Evolutionary conservation across 208 protist species (phyloP).

Genomic region (Crithidia brevicula): DNA sequence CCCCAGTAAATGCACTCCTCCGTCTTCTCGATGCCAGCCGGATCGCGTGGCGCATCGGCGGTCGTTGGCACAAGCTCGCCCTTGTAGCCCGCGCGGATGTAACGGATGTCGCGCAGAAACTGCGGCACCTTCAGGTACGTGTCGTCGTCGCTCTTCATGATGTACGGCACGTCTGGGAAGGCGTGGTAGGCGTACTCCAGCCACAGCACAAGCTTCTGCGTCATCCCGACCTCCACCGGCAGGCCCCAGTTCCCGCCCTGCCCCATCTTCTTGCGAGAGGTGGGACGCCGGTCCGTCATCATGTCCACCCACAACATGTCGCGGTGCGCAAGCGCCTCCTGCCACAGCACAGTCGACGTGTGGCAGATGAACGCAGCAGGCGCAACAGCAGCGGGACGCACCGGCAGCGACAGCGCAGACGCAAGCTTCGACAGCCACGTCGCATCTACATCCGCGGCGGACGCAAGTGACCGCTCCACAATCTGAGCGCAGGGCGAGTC

Average conservation of each 20-base stretch:
- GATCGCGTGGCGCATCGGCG: neutral
- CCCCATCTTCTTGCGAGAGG: slow-evolving; percentile 17
- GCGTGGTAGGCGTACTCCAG: slow-evolving; percentile 27
- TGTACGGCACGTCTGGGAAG: slow-evolving; percentile 28
- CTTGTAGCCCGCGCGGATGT: slow-evolving; percentile 3
- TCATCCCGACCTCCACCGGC: slow-evolving; percentile 28
- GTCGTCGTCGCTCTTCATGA: slow-evolving; percentile 49
- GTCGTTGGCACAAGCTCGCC: neutral
- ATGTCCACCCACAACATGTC: slow-evolving; percentile 25
- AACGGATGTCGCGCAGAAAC: slow-evolving; percentile 33
- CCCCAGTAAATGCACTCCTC: slow-evolving; percentile 14
- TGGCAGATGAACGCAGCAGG: slow-evolving; percentile 14
- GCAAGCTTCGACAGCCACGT: slow-evolving; percentile 15
- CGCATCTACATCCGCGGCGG: neutral
- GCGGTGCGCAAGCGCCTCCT: slow-evolving; percentile 24
- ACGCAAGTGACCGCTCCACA: neutral
- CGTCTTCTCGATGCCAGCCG: neutral
- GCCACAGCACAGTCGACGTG: slow-evolving; percentile 22
- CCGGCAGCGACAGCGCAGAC: slow-evolving; percentile 5
- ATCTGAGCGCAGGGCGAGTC: slow-evolving; percentile 4
- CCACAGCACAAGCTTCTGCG: slow-evolving; percentile 38
- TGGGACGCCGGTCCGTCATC: slow-evolving; percentile 19
- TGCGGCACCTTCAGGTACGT: slow-evolving; percentile 44
- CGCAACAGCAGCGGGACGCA: slow-evolving; percentile 1
- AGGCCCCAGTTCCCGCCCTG: slow-evolving; percentile 27